Evolutionary conservation across 257 asterid genomes (phyloP).

Genomic region (Anisodus tanguticus): DNA sequence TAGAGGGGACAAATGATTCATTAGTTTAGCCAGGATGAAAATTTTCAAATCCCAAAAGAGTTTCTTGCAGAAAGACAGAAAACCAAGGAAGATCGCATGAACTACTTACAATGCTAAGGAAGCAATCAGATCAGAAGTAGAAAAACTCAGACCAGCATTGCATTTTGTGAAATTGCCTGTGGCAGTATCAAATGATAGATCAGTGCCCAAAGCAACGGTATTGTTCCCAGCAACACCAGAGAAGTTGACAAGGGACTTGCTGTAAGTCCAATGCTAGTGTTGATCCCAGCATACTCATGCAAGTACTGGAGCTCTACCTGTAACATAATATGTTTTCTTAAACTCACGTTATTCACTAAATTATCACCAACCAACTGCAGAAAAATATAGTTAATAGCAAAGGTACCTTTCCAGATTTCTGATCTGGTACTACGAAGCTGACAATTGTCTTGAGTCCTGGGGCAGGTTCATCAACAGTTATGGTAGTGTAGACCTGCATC

Average conservation of each 20-base stretch:
- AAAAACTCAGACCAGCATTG: slow-evolving; percentile 74
- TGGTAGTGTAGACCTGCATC: slow-evolving; percentile 71
- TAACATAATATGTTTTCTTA: slow-evolving; percentile 16
- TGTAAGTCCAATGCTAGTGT: slow-evolving; percentile 83
- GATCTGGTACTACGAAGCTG: slow-evolving; percentile 84
- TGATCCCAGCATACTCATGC: slow-evolving; percentile 93
- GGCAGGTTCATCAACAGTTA: slow-evolving; percentile 84
- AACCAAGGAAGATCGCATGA: too few relatives aligned
- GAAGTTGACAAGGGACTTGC: slow-evolving; percentile 90
- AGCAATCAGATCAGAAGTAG: slow-evolving; percentile 75
- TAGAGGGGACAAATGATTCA: not conserved
- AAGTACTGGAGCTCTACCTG: slow-evolving; percentile 95
- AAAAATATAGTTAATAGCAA: slow-evolving; percentile 20
- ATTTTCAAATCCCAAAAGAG: not conserved
- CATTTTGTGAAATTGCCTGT: slow-evolving; percentile 74
- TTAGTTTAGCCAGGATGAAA: not conserved
- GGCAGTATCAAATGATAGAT: slow-evolving; percentile 88
- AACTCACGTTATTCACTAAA: not conserved
- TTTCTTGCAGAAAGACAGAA: too few relatives aligned
- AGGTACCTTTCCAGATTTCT: slow-evolving; percentile 88
- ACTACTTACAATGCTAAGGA: slow-evolving; percentile 78
- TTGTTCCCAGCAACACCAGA: slow-evolving; percentile 90
- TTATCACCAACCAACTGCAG: not conserved
- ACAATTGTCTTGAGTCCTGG: slow-evolving; percentile 94
- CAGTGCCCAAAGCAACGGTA: slow-evolving; percentile 70